These are phyloP conservation scores for Aspergillus novoparasiticus DNA, from an alignment of 2,329 filamentous ascomycete species.

Conservation along the genomic window DNA sequence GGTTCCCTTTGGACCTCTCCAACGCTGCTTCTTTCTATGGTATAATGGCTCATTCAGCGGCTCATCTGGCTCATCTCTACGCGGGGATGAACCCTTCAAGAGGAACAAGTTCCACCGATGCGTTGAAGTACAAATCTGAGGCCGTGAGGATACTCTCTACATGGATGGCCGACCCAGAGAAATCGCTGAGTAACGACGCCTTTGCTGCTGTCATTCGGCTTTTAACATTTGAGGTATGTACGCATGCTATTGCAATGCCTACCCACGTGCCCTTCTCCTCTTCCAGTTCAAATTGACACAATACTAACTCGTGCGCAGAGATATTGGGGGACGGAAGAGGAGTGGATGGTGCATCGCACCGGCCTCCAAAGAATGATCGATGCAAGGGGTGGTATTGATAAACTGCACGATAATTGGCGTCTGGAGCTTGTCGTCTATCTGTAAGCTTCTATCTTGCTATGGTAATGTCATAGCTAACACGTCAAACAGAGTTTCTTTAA, in stretches of 20 bases:
- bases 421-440: constrained; percentile 32
- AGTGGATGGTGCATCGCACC: constrained; percentile 37
- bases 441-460: constrained; percentile 16
- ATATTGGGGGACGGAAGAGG: constrained; percentile 37
- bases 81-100: constrained; percentile 27
- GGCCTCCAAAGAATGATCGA: constrained; percentile 37
- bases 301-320: constrained; percentile 17
- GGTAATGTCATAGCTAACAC: constrained; percentile 1
- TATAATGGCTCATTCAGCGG: constrained; percentile 46
- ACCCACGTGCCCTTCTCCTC: not conserved
- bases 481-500: constrained; percentile 27
- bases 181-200: constrained; percentile 37
- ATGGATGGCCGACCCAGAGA: constrained; percentile 36
- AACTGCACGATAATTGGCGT: constrained; percentile 34
- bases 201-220: constrained; percentile 37
- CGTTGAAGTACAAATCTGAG: constrained; percentile 37
- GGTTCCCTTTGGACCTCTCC: constrained; percentile 44
- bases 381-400: constrained; percentile 34
- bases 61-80: constrained; percentile 41
- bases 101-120: constrained; percentile 25
- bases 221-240: constrained; percentile 36
- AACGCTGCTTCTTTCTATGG: constrained; percentile 46
- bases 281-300: not conserved
- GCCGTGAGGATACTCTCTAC: constrained; percentile 38
- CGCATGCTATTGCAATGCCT: not conserved